phyloP scores from a whole-genome alignment of 371 early-diverging fungal genomes.

The Haplosporangium sp. region DNA sequence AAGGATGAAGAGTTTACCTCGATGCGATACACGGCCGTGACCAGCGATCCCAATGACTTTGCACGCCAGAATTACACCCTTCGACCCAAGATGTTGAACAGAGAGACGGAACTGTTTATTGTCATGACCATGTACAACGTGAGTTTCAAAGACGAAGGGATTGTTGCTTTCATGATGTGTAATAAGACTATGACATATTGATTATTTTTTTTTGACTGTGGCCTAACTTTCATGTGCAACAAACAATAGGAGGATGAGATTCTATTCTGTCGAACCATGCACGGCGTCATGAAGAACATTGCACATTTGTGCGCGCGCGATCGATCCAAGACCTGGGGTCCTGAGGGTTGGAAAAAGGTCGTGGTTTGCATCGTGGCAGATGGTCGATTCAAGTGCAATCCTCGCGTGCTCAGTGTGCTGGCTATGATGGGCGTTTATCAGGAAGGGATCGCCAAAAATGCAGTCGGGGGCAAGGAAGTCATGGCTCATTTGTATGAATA shows the following conservation, averaged over 20 bases:
- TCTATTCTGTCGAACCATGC: conserved; percentile 86
- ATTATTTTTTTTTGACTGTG: conserved; percentile 1
- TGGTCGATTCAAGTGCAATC: conserved; percentile 79
- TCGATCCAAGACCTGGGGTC: conserved; percentile 85
- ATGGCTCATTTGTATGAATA: conserved; percentile 92
- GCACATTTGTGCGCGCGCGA: conserved; percentile 83
- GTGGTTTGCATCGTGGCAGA: conserved; percentile 90
- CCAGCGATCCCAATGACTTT: conserved; percentile 85
- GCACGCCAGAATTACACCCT: conserved; percentile 78
- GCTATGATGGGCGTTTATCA: conserved; percentile 92
- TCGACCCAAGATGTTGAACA: conserved; percentile 77
- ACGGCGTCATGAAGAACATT: conserved; percentile 90
- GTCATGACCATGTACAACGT: conserved; percentile 95
- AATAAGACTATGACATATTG: not conserved
- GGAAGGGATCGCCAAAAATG: conserved; percentile 85
- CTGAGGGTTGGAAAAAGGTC: conserved; percentile 90
- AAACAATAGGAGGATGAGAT: conserved; percentile 80
- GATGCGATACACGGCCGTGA: conserved; percentile 83
- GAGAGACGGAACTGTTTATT: conserved; percentile 84
- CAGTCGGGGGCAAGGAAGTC: conserved; percentile 67
- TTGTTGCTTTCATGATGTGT: not conserved
- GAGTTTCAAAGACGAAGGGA: conserved; percentile 25
- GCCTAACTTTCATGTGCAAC: not conserved
- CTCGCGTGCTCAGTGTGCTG: conserved; percentile 81
- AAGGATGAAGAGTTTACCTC: conserved; percentile 74